Base-by-base conservation (phyloP, 306 rosid genomes). In the Herpetospermum pedunculosum region DNA sequence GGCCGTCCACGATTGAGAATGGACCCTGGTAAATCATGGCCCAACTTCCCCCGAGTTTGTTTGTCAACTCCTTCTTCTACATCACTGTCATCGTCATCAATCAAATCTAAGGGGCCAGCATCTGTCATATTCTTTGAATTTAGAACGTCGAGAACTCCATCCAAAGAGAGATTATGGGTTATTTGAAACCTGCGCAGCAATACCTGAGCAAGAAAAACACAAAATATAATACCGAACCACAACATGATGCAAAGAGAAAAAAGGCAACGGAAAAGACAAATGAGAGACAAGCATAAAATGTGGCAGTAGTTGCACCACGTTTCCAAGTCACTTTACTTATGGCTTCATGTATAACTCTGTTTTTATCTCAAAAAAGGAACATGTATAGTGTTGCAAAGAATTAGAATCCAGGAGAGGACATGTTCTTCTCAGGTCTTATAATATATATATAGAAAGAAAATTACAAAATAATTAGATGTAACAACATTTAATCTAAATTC, bases 81-180 rank as follows among this genome's bases (percentile, higher is more conserved):
- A 77, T 89, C 95, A 77, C 90, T 89, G 84, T 83, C 77, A 52
- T 91, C 84, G 71, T 94, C 95, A 60, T 94, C 96, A 76, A 94
- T 91, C 78, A 94, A 84, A 80, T 94, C 99, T 74, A 91, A 69
- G 19, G 97, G 91, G 29, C 99, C 97, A 73, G 91, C 91, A 43
- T 89, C 95, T 10, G 97, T 91, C 99, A 94, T 94, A 75, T 89
- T 94, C 85, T 88, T 91, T 40, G 99, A 91, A 85, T 94, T 94
- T 77, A 91, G 86, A 79, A 85, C 64, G 74, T 94, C 96, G 58
- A 94, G 95, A 55, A 94, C 97, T 75, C 99, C 99, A 83, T 94
- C 99, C 81, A 89, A 81, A 69, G 99, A 94, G 70, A 91, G 92
- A 83, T 94, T 94, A 76, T 70, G 88, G 75, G 99, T 91, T 84